Conservation (phyloP, 192 early-diverging fungal genomes). For the Geranomyces michiganensis region DNA sequence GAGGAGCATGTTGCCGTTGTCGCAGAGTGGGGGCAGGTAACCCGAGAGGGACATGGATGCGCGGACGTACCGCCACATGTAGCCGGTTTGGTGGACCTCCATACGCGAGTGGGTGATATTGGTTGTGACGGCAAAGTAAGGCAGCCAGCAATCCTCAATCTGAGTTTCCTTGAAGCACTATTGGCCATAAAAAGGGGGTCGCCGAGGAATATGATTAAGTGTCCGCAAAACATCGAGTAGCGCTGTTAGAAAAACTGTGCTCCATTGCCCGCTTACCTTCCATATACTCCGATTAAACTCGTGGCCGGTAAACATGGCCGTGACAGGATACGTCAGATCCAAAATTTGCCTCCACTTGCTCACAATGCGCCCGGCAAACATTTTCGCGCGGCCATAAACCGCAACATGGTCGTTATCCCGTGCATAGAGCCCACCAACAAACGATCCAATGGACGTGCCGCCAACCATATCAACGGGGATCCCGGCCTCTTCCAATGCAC, state of each 20-base stretch:
- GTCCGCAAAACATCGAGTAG: neutral
- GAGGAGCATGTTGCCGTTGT: constrained; percentile 95
- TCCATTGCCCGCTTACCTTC: constrained; percentile 68
- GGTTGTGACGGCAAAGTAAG: constrained; percentile 92
- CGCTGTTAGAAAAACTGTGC: constrained; percentile 4
- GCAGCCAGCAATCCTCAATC: constrained; percentile 98
- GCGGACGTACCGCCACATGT: constrained; percentile 96
- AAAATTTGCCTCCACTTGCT: constrained; percentile 86
- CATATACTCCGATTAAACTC: constrained; percentile 91
- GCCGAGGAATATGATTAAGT: neutral
- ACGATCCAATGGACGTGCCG: constrained; percentile 96
- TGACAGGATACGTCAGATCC: constrained; percentile 94
- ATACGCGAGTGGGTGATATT: constrained; percentile 96
- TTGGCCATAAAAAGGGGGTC: neutral
- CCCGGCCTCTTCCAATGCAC: constrained; percentile 94
- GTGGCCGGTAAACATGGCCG: constrained; percentile 82
- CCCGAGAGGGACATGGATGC: constrained; percentile 98
- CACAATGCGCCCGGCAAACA: constrained; percentile 78
- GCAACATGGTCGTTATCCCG: constrained; percentile 84
- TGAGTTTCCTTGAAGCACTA: constrained; percentile 80
- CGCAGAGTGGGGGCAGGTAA: constrained; percentile 93
- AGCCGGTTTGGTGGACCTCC: constrained; percentile 89
- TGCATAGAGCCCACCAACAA: constrained; percentile 93
- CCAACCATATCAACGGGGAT: constrained; percentile 98
- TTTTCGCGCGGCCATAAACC: constrained; percentile 82